Base-by-base conservation (phyloP, 78 protist genomes). In the Polysphondylium violaceum region DNA sequence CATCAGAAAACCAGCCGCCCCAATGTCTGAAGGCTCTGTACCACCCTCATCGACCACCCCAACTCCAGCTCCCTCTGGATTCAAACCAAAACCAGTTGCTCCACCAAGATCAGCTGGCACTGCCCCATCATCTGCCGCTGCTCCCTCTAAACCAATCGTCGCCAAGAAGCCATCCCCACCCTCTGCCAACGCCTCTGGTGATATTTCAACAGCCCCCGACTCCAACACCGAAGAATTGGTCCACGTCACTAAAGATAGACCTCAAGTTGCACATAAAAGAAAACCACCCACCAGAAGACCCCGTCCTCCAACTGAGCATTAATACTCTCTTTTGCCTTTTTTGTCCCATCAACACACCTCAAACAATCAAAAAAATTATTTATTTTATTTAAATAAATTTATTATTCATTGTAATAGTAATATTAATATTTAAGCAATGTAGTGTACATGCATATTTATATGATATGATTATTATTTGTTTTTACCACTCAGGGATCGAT, bases 211-310 rank as follows among this genome's bases (percentile, higher is more conserved):
- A 31, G 91, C 50, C 0, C 91, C 91, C 25, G 91, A 83, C 40
- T n/a, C 38, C 43, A 73, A 83, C 25, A 27, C 91, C 0, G 59
- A 21, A 8, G 73, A 67, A 83, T 63, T 83, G n/a, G 58, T 47
- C 16, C 91, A 83, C 21, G 63, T 44, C 31, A 83, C 91, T 23
- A 72, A 72, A 19, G 27, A 53, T 9, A 36, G 91, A 29, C 91
- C 91, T 44, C 91, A 83, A 58, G 44, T 83, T 25, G 53, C 44
- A 11, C 35, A 72, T 43, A 83, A 83, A 43, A 51, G 91, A 43
- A 83, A 71, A 50, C 91, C 91, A 69, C 91, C 91, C 35, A 69
- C 91, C 6, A 67, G 91, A 69, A 69, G 91, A 69, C 91, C 91
- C 55, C 25, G 74, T n/a, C 79, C 91, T 44, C 91, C 91, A 36